Conservation (phyloP, 1,139 yeast genomes). For the Suhomyces coccinellae region DNA sequence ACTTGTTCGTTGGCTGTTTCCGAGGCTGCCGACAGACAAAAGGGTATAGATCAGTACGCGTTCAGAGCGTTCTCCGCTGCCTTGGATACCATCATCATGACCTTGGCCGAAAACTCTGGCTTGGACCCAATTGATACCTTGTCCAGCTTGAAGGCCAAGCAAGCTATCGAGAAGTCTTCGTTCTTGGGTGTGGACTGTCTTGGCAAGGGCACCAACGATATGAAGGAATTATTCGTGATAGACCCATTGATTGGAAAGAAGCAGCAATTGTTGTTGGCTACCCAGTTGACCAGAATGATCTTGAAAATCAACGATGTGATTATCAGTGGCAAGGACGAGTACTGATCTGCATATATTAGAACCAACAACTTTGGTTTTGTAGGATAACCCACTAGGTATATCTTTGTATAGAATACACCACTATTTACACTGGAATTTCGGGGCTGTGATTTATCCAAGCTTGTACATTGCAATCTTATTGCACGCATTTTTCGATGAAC, state of each 20-base stretch:
- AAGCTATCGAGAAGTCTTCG: slow-evolving; percentile 68
- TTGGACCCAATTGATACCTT: slow-evolving; percentile 90
- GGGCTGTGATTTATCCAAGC: too few relatives aligned
- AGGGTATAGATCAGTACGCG: slow-evolving; percentile 96
- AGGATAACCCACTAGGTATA: background rate
- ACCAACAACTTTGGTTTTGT: background rate
- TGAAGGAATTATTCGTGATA: slow-evolving; percentile 91
- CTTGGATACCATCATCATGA: slow-evolving; percentile 88
- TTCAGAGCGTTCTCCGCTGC: slow-evolving; percentile 94
- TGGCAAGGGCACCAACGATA: slow-evolving; percentile 82
- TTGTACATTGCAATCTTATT: too few relatives aligned
- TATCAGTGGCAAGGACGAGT: slow-evolving; percentile 83
- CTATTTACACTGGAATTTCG: background rate
- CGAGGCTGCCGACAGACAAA: slow-evolving; percentile 88
- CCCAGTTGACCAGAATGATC: slow-evolving; percentile 96
- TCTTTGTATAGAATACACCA: background rate
- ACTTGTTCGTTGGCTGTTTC: slow-evolving; percentile 90
- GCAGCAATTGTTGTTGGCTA: slow-evolving; percentile 92
- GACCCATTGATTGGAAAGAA: slow-evolving; percentile 97
- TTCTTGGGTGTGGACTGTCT: slow-evolving; percentile 91
- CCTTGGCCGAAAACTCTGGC: slow-evolving; percentile 96
- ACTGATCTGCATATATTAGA: slow-evolving; percentile 28
- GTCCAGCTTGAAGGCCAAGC: slow-evolving; percentile 80
- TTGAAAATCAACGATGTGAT: slow-evolving; percentile 95
- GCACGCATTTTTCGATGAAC: too few relatives aligned